Conservation (phyloP, 202 grass and related monocot genomes). For the Schoenoplectus tabernaemontani region DNA sequence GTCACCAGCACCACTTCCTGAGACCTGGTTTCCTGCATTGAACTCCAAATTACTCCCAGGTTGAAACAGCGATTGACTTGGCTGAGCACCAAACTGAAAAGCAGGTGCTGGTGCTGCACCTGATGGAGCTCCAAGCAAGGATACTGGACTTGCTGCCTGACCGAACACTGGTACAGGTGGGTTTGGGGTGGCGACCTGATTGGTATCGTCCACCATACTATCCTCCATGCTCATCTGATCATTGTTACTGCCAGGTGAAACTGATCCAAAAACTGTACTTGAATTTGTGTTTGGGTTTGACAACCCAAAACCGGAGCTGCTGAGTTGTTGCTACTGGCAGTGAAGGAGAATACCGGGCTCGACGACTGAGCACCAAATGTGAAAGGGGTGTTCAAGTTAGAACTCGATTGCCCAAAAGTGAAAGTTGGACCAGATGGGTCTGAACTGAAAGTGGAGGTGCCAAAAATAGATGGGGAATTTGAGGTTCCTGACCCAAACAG, state of each 20-base stretch:
- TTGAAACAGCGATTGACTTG: constrained; percentile 38
- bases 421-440: constrained; percentile 38
- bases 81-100: constrained; percentile 66
- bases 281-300: constrained; percentile 23
- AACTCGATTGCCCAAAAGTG: constrained; percentile 38
- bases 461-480: constrained; percentile 24
- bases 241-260: constrained; percentile 39
- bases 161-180: constrained; percentile 39
- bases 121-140: constrained; percentile 40
- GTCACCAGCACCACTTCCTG: constrained; percentile 44
- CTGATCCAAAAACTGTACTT: constrained; percentile 33
- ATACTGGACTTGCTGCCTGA: constrained; percentile 33
- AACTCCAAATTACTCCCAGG: constrained; percentile 44
- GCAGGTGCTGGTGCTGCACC: constrained; percentile 29
- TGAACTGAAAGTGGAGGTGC: constrained; percentile 40
- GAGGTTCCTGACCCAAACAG: constrained; percentile 36
- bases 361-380: constrained; percentile 52
- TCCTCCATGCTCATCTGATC: constrained; percentile 88
- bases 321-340: constrained; percentile 34
- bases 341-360: constrained; percentile 32
- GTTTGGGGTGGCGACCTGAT: constrained; percentile 17
- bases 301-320: constrained; percentile 48
- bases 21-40: constrained; percentile 45
- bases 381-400: constrained; percentile 43
- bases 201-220: constrained; percentile 77